Percentiles rank a stretch among this genome's conserved stretches.
phyloP scores from a whole-genome alignment of 192 early-diverging fungal genomes.

The Linnemannia exigua region DNA sequence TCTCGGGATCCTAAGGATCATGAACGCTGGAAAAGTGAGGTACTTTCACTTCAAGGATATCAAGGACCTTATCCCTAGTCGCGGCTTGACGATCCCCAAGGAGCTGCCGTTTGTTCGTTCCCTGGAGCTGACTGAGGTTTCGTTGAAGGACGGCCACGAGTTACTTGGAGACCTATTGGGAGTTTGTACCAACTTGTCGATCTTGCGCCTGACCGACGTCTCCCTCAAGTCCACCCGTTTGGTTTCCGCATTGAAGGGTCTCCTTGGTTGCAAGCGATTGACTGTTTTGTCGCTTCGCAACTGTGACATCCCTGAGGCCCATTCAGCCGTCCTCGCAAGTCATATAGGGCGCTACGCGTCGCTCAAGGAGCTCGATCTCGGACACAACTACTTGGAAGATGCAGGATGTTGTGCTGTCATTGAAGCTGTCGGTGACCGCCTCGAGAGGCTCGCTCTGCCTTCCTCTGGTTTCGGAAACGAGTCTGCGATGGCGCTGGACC shows the following conservation, averaged over 20 bases:
- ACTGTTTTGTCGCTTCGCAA: conserved; percentile 17
- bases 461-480: conserved; percentile 41
- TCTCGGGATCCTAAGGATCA: conserved; percentile 31
- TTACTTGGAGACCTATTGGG: conserved; percentile 15
- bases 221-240: conserved; percentile 14
- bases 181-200: conserved; percentile 23
- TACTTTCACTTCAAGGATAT: conserved; percentile 41
- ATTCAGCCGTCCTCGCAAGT: not conserved
- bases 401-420: conserved; percentile 28
- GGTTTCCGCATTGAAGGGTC: conserved; percentile 15
- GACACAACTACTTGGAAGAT: conserved; percentile 32
- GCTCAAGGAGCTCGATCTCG: conserved; percentile 34
- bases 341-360: not conserved
- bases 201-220: conserved; percentile 25
- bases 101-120: conserved; percentile 24
- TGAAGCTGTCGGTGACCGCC: conserved; percentile 20
- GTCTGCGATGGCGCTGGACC: conserved; percentile 37
- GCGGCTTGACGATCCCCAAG: conserved; percentile 27
- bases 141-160: conserved; percentile 43
- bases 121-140: conserved; percentile 33
- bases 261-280: conserved; percentile 12
- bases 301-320: conserved; percentile 19
- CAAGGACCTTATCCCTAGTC: conserved; percentile 43
- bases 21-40: conserved; percentile 41
- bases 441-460: conserved; percentile 27